phyloP scores from a whole-genome alignment of 1,284 basidiomycete genomes.

The Stygiomarasmius scandens region DNA sequence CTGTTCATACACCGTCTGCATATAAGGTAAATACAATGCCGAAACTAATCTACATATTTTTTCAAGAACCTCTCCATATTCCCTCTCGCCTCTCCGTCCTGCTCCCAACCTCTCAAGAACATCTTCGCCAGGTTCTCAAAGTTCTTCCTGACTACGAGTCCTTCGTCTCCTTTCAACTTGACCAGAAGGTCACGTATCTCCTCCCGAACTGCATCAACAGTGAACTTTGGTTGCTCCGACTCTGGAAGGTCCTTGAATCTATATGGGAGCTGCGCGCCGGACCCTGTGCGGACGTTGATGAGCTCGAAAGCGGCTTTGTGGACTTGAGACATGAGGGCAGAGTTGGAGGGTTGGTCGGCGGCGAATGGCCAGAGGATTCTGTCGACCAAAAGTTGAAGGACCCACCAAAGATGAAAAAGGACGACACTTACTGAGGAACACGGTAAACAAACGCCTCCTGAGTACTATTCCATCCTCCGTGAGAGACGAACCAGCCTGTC shows the following conservation, averaged over 20 bases:
- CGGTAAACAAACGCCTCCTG: constrained; percentile 9
- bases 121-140: not conserved
- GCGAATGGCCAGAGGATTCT: constrained; percentile 30
- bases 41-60: not conserved
- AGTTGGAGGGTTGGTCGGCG: constrained; percentile 23
- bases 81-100: not conserved
- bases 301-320: constrained; percentile 24
- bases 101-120: not conserved
- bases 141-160: constrained; percentile 10
- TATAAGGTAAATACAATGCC: too few relatives aligned
- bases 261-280: constrained; percentile 13
- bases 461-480: constrained; percentile 25
- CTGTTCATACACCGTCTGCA: too few relatives aligned
- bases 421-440: constrained; percentile 12
- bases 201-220: constrained; percentile 7
- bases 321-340: constrained; percentile 17
- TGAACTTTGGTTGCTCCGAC: constrained; percentile 11
- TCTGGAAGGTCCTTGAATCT: constrained; percentile 7
- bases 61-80: not conserved
- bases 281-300: constrained; percentile 22
- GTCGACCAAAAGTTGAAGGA: not conserved
- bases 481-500: constrained; percentile 29
- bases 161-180: constrained; percentile 10
- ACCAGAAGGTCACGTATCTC: constrained; percentile 12
- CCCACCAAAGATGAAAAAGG: not conserved